phyloP scores from a whole-genome alignment of 2,329 filamentous ascomycete genomes.

The Colletotrichum lini region DNA sequence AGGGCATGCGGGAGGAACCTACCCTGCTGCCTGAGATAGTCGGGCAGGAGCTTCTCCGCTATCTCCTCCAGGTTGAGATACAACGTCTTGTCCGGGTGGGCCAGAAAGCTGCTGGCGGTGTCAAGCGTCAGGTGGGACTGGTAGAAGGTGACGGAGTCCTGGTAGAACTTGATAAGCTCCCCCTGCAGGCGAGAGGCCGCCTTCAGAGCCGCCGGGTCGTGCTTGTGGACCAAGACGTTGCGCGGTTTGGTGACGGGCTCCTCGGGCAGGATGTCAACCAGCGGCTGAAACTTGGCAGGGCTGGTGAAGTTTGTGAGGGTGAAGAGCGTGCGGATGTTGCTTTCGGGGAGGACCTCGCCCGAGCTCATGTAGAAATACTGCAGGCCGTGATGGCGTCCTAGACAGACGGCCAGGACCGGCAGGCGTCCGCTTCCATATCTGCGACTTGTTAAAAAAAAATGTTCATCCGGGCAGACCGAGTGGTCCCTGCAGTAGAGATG shows the following conservation, averaged over 20 bases:
- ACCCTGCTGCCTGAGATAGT: slow-evolving; percentile 51
- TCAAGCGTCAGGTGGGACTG: slow-evolving; percentile 64
- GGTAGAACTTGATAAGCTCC: slow-evolving; percentile 63
- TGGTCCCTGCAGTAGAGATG: background rate
- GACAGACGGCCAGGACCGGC: slow-evolving; percentile 66
- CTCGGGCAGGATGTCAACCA: slow-evolving; percentile 43
- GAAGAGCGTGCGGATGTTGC: slow-evolving; percentile 63
- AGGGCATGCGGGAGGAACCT: slow-evolving; percentile 65
- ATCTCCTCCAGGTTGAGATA: slow-evolving; percentile 68
- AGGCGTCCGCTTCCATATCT: slow-evolving; percentile 57
- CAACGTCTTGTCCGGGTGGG: slow-evolving; percentile 53
- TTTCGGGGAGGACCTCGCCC: slow-evolving; percentile 64
- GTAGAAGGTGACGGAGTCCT: slow-evolving; percentile 60
- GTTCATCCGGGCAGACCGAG: background rate
- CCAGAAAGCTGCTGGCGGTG: slow-evolving; percentile 59
- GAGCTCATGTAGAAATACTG: slow-evolving; percentile 69
- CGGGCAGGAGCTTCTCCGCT: slow-evolving; percentile 59
- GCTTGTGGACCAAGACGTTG: slow-evolving; percentile 38
- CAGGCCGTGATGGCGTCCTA: slow-evolving; percentile 65
- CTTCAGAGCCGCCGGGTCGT: slow-evolving; percentile 22
- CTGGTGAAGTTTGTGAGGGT: slow-evolving; percentile 63
- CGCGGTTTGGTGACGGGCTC: slow-evolving; percentile 32
- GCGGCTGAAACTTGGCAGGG: slow-evolving; percentile 57
- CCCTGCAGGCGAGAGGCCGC: slow-evolving; percentile 55
- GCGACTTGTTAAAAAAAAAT: slow-evolving; percentile 18